Conservation (phyloP, 768 basidiomycete species). For the Rossbeevera mucosa region DNA sequence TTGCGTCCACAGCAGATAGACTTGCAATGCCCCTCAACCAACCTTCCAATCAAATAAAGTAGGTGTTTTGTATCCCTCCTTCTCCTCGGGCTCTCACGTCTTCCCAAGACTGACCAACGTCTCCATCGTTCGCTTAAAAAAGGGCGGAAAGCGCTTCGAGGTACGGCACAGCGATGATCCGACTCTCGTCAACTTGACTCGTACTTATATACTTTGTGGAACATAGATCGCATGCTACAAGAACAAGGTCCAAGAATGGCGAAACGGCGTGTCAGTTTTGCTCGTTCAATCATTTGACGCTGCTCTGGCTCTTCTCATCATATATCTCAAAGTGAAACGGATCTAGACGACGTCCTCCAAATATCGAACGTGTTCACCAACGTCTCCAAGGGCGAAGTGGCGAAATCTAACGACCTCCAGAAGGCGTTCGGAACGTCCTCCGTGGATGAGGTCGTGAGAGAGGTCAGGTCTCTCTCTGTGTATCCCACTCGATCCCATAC, state of each 20-base stretch:
- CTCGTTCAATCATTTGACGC: background rate
- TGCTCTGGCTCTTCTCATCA: background rate
- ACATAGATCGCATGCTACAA: slow-evolving; percentile 93
- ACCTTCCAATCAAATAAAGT: slow-evolving; percentile 91
- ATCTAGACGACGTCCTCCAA: slow-evolving; percentile 92
- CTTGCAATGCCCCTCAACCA: slow-evolving; percentile 56
- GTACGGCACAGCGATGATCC: slow-evolving; percentile 34
- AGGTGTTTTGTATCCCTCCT: slow-evolving; percentile 6
- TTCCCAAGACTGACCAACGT: slow-evolving; percentile 87
- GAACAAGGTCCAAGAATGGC: slow-evolving; percentile 97
- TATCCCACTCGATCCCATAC: background rate
- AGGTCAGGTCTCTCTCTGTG: slow-evolving; percentile 45
- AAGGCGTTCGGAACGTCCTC: slow-evolving; percentile 86
- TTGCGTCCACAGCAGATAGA: background rate
- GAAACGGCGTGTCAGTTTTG: slow-evolving; percentile 75
- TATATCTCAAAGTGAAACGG: slow-evolving; percentile 62
- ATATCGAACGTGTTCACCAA: slow-evolving; percentile 95
- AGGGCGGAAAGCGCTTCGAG: slow-evolving; percentile 97
- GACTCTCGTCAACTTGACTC: background rate
- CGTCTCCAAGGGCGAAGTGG: slow-evolving; percentile 93
- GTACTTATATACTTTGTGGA: background rate
- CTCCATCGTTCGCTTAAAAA: slow-evolving; percentile 91
- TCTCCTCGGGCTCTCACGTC: slow-evolving; percentile 1
- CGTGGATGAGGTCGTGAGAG: slow-evolving; percentile 67
- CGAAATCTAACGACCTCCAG: slow-evolving; percentile 82